Percentiles rank a stretch among this genome's conserved stretches.
These are phyloP conservation scores for Xylaria sp. DNA, from an alignment of 2,329 filamentous ascomycete species.

Conservation along the genomic window DNA sequence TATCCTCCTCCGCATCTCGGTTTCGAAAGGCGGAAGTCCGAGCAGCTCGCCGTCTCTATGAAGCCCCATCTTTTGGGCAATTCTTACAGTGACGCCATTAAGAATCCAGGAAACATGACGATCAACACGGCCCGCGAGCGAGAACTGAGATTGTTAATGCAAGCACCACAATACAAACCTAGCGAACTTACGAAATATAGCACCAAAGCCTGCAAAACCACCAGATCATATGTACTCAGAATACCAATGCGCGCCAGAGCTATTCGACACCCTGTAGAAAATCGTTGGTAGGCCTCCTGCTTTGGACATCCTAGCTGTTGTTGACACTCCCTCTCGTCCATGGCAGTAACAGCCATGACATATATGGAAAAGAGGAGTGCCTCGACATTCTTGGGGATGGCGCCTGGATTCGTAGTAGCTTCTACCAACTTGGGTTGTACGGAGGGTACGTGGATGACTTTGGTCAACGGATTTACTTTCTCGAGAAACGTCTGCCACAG, in stretches of 20 bases:
- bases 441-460: conserved; percentile 74
- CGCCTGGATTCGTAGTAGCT: conserved; percentile 65
- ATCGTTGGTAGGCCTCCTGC: conserved; percentile 61
- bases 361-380: conserved; percentile 74
- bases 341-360: conserved; percentile 65
- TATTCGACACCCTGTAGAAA: conserved; percentile 61
- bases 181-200: conserved; percentile 61
- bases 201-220: conserved; percentile 67
- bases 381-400: conserved; percentile 67
- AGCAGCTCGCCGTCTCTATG: conserved; percentile 69
- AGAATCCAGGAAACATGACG: conserved; percentile 69
- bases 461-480: conserved; percentile 71
- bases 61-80: conserved; percentile 74
- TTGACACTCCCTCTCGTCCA: conserved; percentile 65
- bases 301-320: conserved; percentile 61
- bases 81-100: conserved; percentile 68
- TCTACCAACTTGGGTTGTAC: conserved; percentile 73
- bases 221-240: conserved; percentile 66
- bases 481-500: conserved; percentile 81
- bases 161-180: background rate
- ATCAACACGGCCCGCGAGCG: conserved; percentile 67
- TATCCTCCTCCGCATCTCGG: conserved; percentile 72
- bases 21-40: conserved; percentile 69
- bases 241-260: conserved; percentile 65
- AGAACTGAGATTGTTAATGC: conserved; percentile 54